Evolutionary conservation across 164 flowering plant genomes (phyloP), one percentile per base, ranked within the genome.

Genomic region (Aristolochia californica): DNA sequence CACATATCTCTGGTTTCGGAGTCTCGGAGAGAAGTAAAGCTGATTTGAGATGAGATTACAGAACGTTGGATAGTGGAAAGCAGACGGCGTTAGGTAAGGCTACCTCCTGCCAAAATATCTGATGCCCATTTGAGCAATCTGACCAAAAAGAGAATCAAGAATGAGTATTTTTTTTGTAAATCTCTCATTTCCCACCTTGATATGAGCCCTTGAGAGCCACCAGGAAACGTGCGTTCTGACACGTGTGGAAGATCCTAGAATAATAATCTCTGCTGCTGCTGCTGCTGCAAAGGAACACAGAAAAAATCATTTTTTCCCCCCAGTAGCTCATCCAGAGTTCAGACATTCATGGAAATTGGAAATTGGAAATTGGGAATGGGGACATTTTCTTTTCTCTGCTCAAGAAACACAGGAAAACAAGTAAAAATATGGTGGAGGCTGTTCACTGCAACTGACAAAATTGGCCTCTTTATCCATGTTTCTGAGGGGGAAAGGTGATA

Each of bases 141-240:
- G 40, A 34, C 40, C 40, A 2, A 34, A 34, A 34, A 34, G 40
- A 34, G 40, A 34, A 34, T 34, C 7, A 34, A 34, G 7, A 34
- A 7, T n/a, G 23, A 20, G 53, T 21, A 22, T n/a, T 38, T 34
- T 59, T 10, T 50, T 38, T 14, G 62, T 60, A 60, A 38, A 60
- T 50, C 45, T 40, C 62, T 48, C 62, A 38, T 23, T 38, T 49
- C 22, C 27, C 30, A 22, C 25, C 34, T 43, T 2, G 26, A 50
- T 17, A 15, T 23, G 4, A 34, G 34, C 40, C 50, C 44, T 60
- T 22, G 64, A 65, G 71, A 13, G 54, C 22, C 54, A 12, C 73
- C 57, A 71, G 59, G 69, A 72, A 75, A 74, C 75, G 69, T 72
- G 82, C 75, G 72, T 27, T 66, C 80, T 79, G 79, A 79, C 78